Base-by-base conservation (phyloP, 208 protist genomes). In the Acanthamoeba divionensis region DNA sequence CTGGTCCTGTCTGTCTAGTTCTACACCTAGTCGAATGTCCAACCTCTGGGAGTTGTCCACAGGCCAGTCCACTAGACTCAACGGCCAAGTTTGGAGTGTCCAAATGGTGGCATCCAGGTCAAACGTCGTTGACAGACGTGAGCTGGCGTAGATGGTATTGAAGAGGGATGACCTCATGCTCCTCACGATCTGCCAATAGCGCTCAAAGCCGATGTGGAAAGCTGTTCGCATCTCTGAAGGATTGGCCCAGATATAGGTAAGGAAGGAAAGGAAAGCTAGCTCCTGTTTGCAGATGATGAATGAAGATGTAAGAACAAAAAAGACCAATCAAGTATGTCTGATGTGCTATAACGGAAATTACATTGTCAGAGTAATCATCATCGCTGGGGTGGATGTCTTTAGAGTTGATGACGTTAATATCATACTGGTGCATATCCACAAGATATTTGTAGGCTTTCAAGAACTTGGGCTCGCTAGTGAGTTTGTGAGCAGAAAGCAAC, bases 321-420 rank as follows among this genome's bases (percentile, higher is more conserved):
- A n/a, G n/a, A 44, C 71, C 12, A 88, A 18, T 10, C n/a, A 60
- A 89, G 33, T 10, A 10, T 9, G 69, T 73, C 24, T 67, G 45
- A 54, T 90, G 87, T 33, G 83, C 12, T 54, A 88, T 10, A 15
- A 89, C 13, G n/a, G 26, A 38, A 13, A 7, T 60, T 75, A 90
- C 90, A 21, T 90, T 62, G 44, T 92, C 90, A 0, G 62, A 85
- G 54, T 75, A 92, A 66, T 92, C 67, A 38, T 77, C 66, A 38
- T 92, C 90, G 45, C 24, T 29, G 15, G 90, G 90, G 6, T 90
- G 79, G 0, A 65, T 50, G 66, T 90, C 90, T 65, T 90, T 92
- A 33, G 47, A 44, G 85, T 90, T 90, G 55, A 92, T 33, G 85
- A 92, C 83, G 85, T 92, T 92, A 31, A 77, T 47, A 24, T 33